These are phyloP conservation scores for Delonix regia DNA, from an alignment of 306 rosid genomes.

Conservation along the genomic window DNA sequence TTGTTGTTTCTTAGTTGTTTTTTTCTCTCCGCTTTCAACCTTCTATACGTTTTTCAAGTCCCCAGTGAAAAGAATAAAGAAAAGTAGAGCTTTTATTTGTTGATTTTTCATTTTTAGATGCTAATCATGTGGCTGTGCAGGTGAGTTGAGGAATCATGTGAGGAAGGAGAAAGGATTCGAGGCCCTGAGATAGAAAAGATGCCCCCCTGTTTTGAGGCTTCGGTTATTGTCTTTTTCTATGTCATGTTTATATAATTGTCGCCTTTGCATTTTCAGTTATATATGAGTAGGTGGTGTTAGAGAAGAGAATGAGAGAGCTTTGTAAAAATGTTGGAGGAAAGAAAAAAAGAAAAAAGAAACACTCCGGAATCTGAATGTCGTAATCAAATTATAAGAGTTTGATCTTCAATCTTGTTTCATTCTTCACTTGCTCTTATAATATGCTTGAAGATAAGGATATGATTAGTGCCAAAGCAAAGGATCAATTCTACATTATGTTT, in stretches of 20 bases:
- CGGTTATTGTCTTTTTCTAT: slow-evolving; percentile 55
- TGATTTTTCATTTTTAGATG: slow-evolving; percentile 38
- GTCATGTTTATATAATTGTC: slow-evolving; percentile 53
- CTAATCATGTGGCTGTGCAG: slow-evolving; percentile 64
- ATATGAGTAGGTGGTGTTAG: slow-evolving; percentile 43
- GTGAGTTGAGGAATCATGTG: slow-evolving; percentile 73
- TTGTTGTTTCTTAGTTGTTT: slow-evolving; percentile 20
- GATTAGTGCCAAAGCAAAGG: slow-evolving; percentile 52
- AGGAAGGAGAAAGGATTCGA: slow-evolving; percentile 65
- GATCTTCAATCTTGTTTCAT: slow-evolving; percentile 47
- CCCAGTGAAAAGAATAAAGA: neutral
- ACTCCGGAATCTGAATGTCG: slow-evolving; percentile 44
- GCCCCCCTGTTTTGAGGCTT: slow-evolving; percentile 47
- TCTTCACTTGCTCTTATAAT: slow-evolving; percentile 1
- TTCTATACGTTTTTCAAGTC: slow-evolving; percentile 25
- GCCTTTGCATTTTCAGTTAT: slow-evolving; percentile 43
- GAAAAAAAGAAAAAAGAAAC: neutral
- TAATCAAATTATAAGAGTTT: slow-evolving; percentile 46
- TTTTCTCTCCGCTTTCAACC: slow-evolving; percentile 8
- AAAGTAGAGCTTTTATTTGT: neutral
- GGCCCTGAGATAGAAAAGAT: slow-evolving; percentile 57
- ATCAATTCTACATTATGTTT: slow-evolving; percentile 34
- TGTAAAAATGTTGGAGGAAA: slow-evolving; percentile 46
- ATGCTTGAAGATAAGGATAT: slow-evolving; percentile 19
- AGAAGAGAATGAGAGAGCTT: slow-evolving; percentile 43